phyloP scores from a whole-genome alignment of 139 green algal genomes.

The Chlorella vulgaris region DNA sequence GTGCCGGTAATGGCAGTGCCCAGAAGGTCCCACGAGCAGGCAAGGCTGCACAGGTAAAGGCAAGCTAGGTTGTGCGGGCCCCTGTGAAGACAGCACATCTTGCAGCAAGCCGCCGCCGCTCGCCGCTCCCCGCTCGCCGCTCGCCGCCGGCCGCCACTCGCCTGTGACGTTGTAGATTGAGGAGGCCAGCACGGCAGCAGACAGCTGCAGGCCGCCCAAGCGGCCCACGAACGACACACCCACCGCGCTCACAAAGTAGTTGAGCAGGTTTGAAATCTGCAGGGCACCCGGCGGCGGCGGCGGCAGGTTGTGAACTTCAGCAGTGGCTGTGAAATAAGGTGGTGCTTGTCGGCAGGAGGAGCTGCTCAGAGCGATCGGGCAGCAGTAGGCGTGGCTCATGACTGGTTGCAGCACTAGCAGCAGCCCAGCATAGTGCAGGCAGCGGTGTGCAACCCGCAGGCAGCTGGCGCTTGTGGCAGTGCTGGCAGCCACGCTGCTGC shows the following conservation, averaged over 20 bases:
- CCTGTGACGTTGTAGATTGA: constrained; percentile 2
- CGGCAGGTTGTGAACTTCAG: neutral
- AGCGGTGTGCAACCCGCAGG: too few relatives aligned
- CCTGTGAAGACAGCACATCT: too few relatives aligned
- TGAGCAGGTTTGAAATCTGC: neutral
- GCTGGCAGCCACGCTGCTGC: neutral
- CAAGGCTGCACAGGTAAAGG: neutral
- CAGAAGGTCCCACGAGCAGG: too few relatives aligned
- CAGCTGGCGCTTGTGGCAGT: neutral
- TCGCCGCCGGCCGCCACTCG: too few relatives aligned
- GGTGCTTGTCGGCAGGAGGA: too few relatives aligned
- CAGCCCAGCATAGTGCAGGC: too few relatives aligned
- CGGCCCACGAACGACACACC: constrained; percentile 17
- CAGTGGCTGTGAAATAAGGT: too few relatives aligned
- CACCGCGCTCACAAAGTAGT: constrained; percentile 6
- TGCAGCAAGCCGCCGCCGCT: neutral
- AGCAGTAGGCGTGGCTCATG: too few relatives aligned
- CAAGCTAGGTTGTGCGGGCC: neutral
- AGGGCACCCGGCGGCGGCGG: neutral
- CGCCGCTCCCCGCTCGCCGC: too few relatives aligned
- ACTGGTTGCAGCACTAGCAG: too few relatives aligned
- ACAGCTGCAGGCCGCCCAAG: constrained; percentile 22
- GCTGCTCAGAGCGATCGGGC: neutral
- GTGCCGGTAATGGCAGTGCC: too few relatives aligned
- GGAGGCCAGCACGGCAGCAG: constrained; percentile 1